Percentiles rank a stretch among this genome's conserved stretches.
Evolutionary conservation across 306 rosid genomes (phyloP).

Genomic region (Gynostemma pentaphyllum): DNA sequence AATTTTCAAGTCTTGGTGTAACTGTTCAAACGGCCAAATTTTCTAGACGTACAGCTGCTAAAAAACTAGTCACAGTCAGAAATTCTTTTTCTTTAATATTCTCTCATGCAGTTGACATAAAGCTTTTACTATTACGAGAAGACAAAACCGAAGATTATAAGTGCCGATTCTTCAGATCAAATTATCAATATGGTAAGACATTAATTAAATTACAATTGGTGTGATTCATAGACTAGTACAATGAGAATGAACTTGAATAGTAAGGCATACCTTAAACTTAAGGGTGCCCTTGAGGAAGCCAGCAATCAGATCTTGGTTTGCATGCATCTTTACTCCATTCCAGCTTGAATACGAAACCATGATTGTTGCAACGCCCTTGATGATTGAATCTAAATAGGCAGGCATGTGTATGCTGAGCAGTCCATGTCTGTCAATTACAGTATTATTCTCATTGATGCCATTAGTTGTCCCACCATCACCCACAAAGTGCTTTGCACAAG

Average conservation of each 20-base stretch:
- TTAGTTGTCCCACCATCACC: slow-evolving; percentile 89
- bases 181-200: neutral
- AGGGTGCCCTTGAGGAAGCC: slow-evolving; percentile 72
- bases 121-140: too few species aligned
- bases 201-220: too few species aligned
- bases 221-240: too few species aligned
- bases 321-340: slow-evolving; percentile 95
- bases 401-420: slow-evolving; percentile 90
- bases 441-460: slow-evolving; percentile 79
- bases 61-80: too few species aligned
- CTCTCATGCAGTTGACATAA: too few species aligned
- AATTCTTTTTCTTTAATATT: too few species aligned
- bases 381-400: slow-evolving; percentile 71
- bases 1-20: too few species aligned
- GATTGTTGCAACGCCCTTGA: slow-evolving; percentile 76
- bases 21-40: too few species aligned
- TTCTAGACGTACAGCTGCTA: too few species aligned
- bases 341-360: slow-evolving; percentile 95
- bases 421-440: slow-evolving; percentile 51
- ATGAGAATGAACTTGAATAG: neutral
- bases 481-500: slow-evolving; percentile 95
- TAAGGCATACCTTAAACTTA: slow-evolving; percentile 56
- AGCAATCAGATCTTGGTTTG: slow-evolving; percentile 54
- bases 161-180: neutral
- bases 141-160: too few species aligned